phyloP scores from a whole-genome alignment of 352 stramenopile genomes.

The Pythium monospermum region DNA sequence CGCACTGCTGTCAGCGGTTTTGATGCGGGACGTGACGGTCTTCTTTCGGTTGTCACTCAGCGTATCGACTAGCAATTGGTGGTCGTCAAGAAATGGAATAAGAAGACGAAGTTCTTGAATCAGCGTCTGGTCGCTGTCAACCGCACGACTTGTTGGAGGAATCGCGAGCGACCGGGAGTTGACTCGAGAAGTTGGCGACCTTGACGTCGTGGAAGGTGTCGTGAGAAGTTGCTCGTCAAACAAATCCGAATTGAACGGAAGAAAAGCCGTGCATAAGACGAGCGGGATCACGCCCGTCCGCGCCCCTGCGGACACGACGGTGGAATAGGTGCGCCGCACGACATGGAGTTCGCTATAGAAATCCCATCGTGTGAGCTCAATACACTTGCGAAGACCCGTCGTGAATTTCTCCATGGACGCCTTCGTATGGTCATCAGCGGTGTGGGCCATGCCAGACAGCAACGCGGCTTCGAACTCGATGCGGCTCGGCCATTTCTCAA shows the following conservation, averaged over 20 bases:
- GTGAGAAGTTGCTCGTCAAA: conserved; percentile 1
- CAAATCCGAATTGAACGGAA: conserved; percentile 33
- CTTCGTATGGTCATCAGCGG: neutral
- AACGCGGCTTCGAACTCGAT: conserved; percentile 10
- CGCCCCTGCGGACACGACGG: conserved; percentile 29
- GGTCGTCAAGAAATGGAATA: conserved; percentile 24
- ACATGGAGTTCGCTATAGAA: conserved; percentile 37
- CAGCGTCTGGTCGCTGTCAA: too few relatives aligned
- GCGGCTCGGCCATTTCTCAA: conserved; percentile 23
- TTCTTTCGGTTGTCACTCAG: conserved; percentile 40
- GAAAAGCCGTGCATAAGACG: conserved; percentile 29
- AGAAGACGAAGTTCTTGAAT: conserved; percentile 26
- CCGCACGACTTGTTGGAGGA: too few relatives aligned
- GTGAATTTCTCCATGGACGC: neutral
- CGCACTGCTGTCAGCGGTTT: conserved; percentile 27
- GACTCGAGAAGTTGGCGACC: conserved; percentile 1
- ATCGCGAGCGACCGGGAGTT: too few relatives aligned
- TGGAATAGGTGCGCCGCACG: conserved; percentile 34
- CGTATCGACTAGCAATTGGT: conserved; percentile 25
- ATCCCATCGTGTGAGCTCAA: conserved; percentile 37
- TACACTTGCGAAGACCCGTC: conserved; percentile 19
- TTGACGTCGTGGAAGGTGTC: neutral
- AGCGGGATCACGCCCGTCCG: conserved; percentile 38
- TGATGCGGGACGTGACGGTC: conserved; percentile 24
- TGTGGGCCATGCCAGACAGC: neutral